Evolutionary conservation across 257 asterid genomes (phyloP), one percentile per base, ranked within the genome.

Genomic region (Verbascum thapsus): DNA sequence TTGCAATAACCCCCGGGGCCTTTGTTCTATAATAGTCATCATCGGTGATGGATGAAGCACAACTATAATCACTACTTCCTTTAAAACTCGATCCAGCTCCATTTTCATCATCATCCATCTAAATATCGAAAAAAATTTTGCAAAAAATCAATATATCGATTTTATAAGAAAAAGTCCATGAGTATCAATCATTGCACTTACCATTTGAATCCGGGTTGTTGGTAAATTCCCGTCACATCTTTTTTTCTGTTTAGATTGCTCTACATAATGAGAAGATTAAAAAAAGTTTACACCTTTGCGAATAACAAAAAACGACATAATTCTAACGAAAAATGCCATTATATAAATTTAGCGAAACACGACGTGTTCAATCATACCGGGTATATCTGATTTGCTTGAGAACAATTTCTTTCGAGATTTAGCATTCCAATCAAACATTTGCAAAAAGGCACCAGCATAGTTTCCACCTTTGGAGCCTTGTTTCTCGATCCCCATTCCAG

Each of bases 341-440:
- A 19, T n/a, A n/a, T n/a, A n/a, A n/a, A n/a, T n/a, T 18, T 4
- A 30, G 44, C 41, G 1, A n/a, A n/a, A 32, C 49, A 17, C 40
- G 7, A 49, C 8, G n/a, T 7, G 20, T 58, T 49, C 20, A 17
- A 13, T 10, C 42, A 18, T 77, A 91, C 96, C 96, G 16, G 95
- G 85, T 69, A 69, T 10, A 58, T 81, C 83, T 34, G 89, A 80
- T 72, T 88, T 86, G 90, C 77, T 85, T 5, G 87, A 72, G 69
- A 88, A 85, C 80, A 86, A 65, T 69, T 91, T 91, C 81, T 88
- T 91, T 16, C 91, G 83, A 39, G 98, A 88, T 74, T 86, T 88
- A 10, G 86, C 86, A 61, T 86, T 88, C 98, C 98, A 91, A 74
- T 88, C 96, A 60, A 91, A 91, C 69, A 88, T 79, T 78, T 88